Evolutionary conservation across 257 asterid genomes (phyloP), one percentile per base, ranked within the genome.

Genomic region (Gynochthodes officinalis): DNA sequence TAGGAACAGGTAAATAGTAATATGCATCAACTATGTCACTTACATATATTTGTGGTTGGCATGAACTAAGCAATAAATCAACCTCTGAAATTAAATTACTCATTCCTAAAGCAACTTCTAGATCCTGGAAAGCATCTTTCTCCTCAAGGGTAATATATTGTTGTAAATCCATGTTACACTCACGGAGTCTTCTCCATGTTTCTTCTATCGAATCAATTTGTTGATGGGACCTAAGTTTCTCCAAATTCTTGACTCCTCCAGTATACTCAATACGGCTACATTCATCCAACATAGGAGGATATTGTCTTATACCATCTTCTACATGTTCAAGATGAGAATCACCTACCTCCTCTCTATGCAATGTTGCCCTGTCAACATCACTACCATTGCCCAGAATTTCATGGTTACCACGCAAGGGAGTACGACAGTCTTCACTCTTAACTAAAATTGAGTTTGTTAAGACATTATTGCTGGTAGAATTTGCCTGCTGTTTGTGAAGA

Each of bases 201-300:
- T 87, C 95, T 75, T 88, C 82, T 40, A 92, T 88, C 50, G 83
- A 67, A 81, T 84, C 83, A 73, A 55, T 62, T 46, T 55, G 63
- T 69, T 44, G 76, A 61, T 77, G 80, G 78, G 79, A 67, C 59
- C 72, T 80, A 60, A 65, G 52, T 72, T 64, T 71, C 67, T 71
- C 73, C 21, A 82, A 75, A 66, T 83, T 67, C 23, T 81, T 74
- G 73, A 75, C 77, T 50, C 67, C 75, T 75, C 80, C 75, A 66
- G 35, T 67, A 71, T 85, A 86, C 75, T 84, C 88, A 53, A 89
- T 82, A 59, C 90, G 88, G 78, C 97, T 94, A 86, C 97, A 91
- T 86, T 94, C 99, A 81, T 91, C 99, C 74, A 91, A 75, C 65
- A 77, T 66, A 48, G 84, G 91, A 48, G 84, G 91, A 82, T 76